phyloP scores from a whole-genome alignment of 345 rosid genomes.

The Gossypium raimondii region DNA sequence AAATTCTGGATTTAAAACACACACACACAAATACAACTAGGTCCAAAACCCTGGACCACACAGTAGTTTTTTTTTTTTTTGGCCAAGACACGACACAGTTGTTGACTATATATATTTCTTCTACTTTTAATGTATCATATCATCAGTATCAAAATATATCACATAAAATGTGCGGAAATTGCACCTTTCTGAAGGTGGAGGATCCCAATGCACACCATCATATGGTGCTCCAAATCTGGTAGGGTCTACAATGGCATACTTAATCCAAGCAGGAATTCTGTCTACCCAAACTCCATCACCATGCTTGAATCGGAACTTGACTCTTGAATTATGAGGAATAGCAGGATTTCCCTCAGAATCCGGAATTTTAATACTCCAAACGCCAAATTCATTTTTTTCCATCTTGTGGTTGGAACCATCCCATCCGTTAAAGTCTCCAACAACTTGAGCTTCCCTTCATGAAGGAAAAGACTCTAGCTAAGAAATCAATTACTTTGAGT shows the following conservation, averaged over 20 bases:
- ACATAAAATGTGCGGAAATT: background rate
- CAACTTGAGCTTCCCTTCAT: constrained; percentile 65
- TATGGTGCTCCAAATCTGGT: constrained; percentile 62
- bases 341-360: constrained; percentile 53
- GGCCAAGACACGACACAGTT: background rate
- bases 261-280: constrained; percentile 79
- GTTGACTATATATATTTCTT: background rate
- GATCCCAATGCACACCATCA: constrained; percentile 81
- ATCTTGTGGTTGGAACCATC: constrained; percentile 65
- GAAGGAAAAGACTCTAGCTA: constrained; percentile 14
- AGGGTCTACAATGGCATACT: constrained; percentile 62
- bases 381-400: constrained; percentile 72
- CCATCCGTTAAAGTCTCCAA: constrained; percentile 85
- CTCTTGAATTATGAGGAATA: constrained; percentile 71
- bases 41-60: background rate
- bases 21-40: background rate
- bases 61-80: background rate
- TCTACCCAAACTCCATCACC: constrained; percentile 58
- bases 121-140: constrained; percentile 5
- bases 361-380: constrained; percentile 63
- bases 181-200: constrained; percentile 63
- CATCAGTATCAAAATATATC: background rate
- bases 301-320: constrained; percentile 65
- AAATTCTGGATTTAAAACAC: background rate
- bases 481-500: constrained; percentile 12